Percentiles rank a stretch among this genome's conserved stretches.
phyloP scores from a whole-genome alignment of 1,284 basidiomycete species.

The Stygiomarasmius scandens region DNA sequence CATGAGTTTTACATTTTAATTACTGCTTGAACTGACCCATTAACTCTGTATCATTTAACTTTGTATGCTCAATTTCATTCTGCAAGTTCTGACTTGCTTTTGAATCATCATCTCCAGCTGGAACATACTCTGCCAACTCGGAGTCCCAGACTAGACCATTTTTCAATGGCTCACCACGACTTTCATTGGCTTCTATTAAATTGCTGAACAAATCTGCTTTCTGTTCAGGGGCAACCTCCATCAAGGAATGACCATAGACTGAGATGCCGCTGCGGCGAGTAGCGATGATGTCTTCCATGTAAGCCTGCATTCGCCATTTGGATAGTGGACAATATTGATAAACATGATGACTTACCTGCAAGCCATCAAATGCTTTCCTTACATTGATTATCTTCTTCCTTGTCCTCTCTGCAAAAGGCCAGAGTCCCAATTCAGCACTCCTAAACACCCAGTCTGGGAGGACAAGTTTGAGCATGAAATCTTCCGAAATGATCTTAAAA shows the following conservation, averaged over 20 bases:
- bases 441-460: not conserved
- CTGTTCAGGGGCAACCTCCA: conserved; percentile 36
- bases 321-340: too few species aligned
- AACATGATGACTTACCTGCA: not conserved
- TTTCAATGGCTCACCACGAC: not conserved
- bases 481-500: not conserved
- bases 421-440: not conserved
- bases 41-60: conserved; percentile 50
- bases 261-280: not conserved
- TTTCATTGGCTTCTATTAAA: conserved; percentile 50
- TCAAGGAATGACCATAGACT: conserved; percentile 50
- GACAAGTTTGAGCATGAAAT: not conserved
- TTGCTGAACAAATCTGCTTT: conserved; percentile 58
- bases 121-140: conserved; percentile 33
- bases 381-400: not conserved
- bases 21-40: conserved; percentile 33
- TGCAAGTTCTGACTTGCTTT: not conserved
- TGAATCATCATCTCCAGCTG: not conserved
- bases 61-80: not conserved
- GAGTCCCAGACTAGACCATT: conserved; percentile 18
- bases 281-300: not conserved
- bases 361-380: not conserved
- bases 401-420: not conserved
- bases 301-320: not conserved
- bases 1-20: not conserved